Evolutionary conservation across 768 basidiomycete genomes (phyloP).

Genomic region (Lyophyllum atratum): DNA sequence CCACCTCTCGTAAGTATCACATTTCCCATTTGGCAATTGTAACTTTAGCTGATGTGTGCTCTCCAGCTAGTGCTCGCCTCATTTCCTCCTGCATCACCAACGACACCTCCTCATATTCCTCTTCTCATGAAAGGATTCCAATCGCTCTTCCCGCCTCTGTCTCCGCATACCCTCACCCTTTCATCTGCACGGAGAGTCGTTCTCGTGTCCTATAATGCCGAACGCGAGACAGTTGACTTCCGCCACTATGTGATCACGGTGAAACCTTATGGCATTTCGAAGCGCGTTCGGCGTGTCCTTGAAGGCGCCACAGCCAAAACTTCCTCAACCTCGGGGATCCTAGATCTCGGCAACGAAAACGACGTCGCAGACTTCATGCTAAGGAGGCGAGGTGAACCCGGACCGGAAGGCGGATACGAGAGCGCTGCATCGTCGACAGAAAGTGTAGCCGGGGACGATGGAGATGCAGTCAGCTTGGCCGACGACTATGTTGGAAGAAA

Average conservation of each 20-base stretch:
- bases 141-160: constrained; percentile 91
- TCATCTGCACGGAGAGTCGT: constrained; percentile 94
- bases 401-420: constrained; percentile 74
- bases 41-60: constrained; percentile 1
- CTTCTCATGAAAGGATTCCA: constrained; percentile 97
- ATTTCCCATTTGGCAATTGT: not conserved
- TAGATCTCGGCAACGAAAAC: constrained; percentile 86
- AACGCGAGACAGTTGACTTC: constrained; percentile 85
- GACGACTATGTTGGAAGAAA: constrained; percentile 95
- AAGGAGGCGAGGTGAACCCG: constrained; percentile 61
- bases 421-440: constrained; percentile 79
- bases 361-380: constrained; percentile 97
- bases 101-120: constrained; percentile 80
- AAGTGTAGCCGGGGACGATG: constrained; percentile 85
- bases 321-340: constrained; percentile 42
- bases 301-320: constrained; percentile 49
- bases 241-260: constrained; percentile 96
- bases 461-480: constrained; percentile 79
- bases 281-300: constrained; percentile 85
- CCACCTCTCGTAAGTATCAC: constrained; percentile 76
- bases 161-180: constrained; percentile 75
- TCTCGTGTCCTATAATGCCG: constrained; percentile 87
- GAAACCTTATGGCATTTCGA: constrained; percentile 91
- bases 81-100: constrained; percentile 74
- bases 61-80: constrained; percentile 88